Conservation (phyloP, 2,329 filamentous ascomycete genomes). For the Allantophomopsis lycopodina region DNA sequence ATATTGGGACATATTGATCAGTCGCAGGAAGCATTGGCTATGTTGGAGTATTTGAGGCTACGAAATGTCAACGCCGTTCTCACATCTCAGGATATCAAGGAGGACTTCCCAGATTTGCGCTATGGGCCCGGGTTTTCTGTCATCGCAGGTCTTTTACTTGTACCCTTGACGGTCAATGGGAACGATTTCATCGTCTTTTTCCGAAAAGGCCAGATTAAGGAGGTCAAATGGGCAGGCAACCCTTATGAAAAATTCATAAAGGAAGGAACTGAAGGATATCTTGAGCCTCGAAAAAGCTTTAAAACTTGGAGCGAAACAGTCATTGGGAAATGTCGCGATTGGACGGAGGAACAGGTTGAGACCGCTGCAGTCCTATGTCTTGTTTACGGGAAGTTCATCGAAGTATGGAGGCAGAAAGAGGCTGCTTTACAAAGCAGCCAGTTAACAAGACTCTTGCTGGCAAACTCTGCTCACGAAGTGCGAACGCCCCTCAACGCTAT, state of each 20-base stretch:
- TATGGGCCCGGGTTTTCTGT: conserved; percentile 69
- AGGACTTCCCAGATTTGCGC: conserved; percentile 69
- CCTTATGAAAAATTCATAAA: conserved; percentile 69
- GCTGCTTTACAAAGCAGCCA: conserved; percentile 70
- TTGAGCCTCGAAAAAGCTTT: conserved; percentile 72
- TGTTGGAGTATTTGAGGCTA: conserved; percentile 75
- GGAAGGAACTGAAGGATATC: conserved; percentile 56
- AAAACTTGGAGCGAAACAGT: conserved; percentile 72
- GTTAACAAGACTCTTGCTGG: conserved; percentile 63
- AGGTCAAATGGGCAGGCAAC: conserved; percentile 75
- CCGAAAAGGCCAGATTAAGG: conserved; percentile 59
- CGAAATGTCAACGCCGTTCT: conserved; percentile 61
- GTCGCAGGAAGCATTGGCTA: conserved; percentile 68
- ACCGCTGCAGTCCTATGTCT: conserved; percentile 78
- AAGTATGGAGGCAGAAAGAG: conserved; percentile 88
- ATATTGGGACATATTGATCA: conserved; percentile 63
- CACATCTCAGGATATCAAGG: conserved; percentile 60
- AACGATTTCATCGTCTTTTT: conserved; percentile 87
- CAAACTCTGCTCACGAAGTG: conserved; percentile 86
- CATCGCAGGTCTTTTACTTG: conserved; percentile 68
- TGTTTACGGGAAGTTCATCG: conserved; percentile 76
- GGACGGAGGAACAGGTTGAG: conserved; percentile 81
- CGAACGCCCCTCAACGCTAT: conserved; percentile 85
- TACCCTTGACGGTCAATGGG: conserved; percentile 64
- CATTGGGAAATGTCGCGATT: conserved; percentile 70